These are phyloP conservation scores for Fusarium pseudograminearum DNA, from an alignment of 2,329 filamentous ascomycete species.

Conservation along the genomic window DNA sequence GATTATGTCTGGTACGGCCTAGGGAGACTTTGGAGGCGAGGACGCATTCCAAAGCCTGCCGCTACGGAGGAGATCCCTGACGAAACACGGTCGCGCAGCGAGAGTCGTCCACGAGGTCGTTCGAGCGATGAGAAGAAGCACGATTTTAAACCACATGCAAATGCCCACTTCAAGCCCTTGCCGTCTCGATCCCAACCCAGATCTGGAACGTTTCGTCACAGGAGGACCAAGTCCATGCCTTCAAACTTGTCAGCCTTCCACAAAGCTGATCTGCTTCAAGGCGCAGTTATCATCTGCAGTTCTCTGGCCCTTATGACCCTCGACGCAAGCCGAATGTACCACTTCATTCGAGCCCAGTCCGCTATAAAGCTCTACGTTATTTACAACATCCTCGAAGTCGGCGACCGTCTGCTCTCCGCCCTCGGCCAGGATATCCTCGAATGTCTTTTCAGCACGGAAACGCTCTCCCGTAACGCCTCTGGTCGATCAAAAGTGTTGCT, in stretches of 20 bases:
- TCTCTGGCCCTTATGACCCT: conserved; percentile 88
- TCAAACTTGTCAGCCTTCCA: conserved; percentile 88
- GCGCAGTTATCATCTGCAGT: conserved; percentile 86
- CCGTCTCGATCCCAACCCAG: conserved; percentile 47
- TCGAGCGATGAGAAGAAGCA: conserved; percentile 34
- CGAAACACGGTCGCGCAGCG: conserved; percentile 55
- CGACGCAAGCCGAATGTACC: conserved; percentile 97
- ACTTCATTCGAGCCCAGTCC: conserved; percentile 94
- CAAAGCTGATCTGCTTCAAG: conserved; percentile 95
- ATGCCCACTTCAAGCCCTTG: conserved; percentile 28
- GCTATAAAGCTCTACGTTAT: conserved; percentile 99
- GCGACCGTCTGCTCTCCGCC: conserved; percentile 88
- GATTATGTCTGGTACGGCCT: conserved; percentile 84
- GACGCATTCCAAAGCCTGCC: conserved; percentile 57
- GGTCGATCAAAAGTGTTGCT: conserved; percentile 91
- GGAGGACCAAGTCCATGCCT: conserved; percentile 83
- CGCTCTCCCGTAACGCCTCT: conserved; percentile 85
- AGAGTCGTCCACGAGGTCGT: conserved; percentile 34
- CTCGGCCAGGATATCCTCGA: conserved; percentile 96
- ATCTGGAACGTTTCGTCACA: conserved; percentile 66
- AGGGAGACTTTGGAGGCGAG: conserved; percentile 79
- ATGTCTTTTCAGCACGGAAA: conserved; percentile 93
- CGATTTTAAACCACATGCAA: conserved; percentile 25
- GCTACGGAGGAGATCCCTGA: conserved; percentile 53
- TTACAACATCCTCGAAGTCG: conserved; percentile 95